A percentile compares a stretch with the other conserved stretches of the same genome.
Evolutionary conservation across 73 alveolate species (phyloP).

Genomic region (Paramecium octaurelia): DNA sequence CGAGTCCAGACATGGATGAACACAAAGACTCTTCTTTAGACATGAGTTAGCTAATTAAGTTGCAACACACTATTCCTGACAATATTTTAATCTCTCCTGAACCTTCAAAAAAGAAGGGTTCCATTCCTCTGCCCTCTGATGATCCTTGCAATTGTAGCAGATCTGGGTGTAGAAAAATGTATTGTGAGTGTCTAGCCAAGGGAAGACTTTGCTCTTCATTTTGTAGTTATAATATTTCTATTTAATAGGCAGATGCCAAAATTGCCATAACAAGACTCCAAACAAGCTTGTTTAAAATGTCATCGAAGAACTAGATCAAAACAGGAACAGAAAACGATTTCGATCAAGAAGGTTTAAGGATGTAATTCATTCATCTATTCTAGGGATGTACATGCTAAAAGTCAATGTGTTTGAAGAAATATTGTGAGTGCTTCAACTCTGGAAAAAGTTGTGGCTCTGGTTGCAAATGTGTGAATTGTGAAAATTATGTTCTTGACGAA

Average conservation of each 20-base stretch:
- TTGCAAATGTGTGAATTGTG: conserved; percentile 15
- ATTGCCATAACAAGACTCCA: neutral
- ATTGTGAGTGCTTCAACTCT: conserved; percentile 61
- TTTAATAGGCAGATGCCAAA: neutral
- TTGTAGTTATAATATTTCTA: conserved; percentile 10
- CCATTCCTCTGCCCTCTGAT: neutral
- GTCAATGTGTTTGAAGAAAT: conserved; percentile 56
- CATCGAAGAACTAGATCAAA: neutral
- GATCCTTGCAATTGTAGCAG: conserved; percentile 57
- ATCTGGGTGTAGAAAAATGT: conserved; percentile 59
- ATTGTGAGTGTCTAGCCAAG: conserved; percentile 59
- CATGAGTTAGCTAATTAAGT: neutral
- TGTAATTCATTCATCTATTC: neutral
- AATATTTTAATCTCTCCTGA: neutral
- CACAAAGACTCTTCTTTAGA: neutral
- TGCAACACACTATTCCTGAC: neutral
- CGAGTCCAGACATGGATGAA: neutral
- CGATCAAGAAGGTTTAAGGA: conserved; percentile 9
- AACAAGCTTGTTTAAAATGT: neutral
- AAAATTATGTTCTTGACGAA: neutral
- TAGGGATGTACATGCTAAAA: conserved; percentile 63
- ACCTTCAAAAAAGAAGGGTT: neutral
- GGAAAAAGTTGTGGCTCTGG: conserved; percentile 51
- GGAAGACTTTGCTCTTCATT: conserved; percentile 40
- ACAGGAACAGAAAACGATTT: neutral